These are phyloP conservation scores for Taphrina communis DNA, from an alignment of 1,139 yeast species.

Conservation along the genomic window DNA sequence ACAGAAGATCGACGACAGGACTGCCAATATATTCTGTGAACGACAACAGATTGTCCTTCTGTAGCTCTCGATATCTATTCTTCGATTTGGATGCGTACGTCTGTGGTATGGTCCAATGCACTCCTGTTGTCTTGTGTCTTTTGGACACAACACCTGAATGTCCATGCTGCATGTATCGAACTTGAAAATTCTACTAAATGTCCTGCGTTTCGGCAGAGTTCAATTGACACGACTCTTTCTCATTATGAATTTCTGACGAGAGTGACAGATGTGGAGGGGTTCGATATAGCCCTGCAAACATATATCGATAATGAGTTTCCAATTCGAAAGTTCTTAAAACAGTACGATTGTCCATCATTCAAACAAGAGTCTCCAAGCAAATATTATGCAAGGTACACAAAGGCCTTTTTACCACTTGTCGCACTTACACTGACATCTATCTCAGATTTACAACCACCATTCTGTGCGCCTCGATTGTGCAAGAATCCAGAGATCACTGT, in stretches of 20 bases:
- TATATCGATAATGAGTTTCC: neutral
- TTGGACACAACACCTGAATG: neutral
- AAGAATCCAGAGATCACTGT: slow-evolving; percentile 26
- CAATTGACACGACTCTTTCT: neutral
- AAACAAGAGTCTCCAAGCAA: neutral
- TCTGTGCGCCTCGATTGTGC: slow-evolving; percentile 40
- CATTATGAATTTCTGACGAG: slow-evolving; percentile 4
- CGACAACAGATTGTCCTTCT: too few species aligned
- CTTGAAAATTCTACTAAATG: slow-evolving; percentile 2
- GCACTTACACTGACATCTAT: neutral
- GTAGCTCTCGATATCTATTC: too few species aligned
- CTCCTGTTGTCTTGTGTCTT: neutral
- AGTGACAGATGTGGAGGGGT: neutral
- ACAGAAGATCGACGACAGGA: too few species aligned
- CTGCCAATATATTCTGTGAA: too few species aligned
- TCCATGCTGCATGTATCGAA: slow-evolving; percentile 8
- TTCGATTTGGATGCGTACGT: too few species aligned
- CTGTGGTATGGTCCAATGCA: too few species aligned
- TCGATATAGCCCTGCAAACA: slow-evolving; percentile 11
- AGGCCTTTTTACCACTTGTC: neutral
- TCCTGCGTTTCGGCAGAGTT: neutral
- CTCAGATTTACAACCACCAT: slow-evolving; percentile 37
- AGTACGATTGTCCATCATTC: slow-evolving; percentile 8
- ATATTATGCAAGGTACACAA: slow-evolving; percentile 20
- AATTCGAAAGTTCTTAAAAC: neutral